Percentiles rank a stretch among this genome's conserved stretches.
Evolutionary conservation across 148 eudicot genomes (phyloP).

Genomic region (Fagopyrum esculentum): DNA sequence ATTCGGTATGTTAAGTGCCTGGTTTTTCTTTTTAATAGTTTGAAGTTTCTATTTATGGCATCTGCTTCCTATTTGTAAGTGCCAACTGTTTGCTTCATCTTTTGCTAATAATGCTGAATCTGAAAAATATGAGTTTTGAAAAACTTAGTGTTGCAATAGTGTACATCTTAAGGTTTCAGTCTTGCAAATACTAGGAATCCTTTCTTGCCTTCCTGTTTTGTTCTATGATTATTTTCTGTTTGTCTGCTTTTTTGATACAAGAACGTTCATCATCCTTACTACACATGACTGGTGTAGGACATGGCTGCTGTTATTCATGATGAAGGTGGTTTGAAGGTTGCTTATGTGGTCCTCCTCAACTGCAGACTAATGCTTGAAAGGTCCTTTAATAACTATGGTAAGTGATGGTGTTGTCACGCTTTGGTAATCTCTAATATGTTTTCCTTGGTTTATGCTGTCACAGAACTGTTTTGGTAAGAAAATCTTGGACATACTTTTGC

Average conservation of each 20-base stretch:
- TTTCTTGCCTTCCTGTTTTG: neutral
- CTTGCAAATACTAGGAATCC: neutral
- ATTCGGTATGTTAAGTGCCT: conserved; percentile 45
- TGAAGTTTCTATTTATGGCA: neutral
- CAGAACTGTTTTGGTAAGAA: neutral
- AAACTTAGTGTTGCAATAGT: neutral
- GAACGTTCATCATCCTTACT: neutral
- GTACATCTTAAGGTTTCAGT: neutral
- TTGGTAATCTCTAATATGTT: neutral
- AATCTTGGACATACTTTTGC: neutral
- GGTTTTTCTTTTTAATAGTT: neutral
- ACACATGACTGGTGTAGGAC: conserved; percentile 39
- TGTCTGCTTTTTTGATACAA: neutral
- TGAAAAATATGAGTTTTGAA: neutral
- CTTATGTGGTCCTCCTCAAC: conserved; percentile 81
- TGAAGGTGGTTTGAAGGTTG: conserved; percentile 83
- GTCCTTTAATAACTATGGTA: conserved; percentile 92
- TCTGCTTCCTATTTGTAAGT: neutral
- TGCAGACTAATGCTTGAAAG: conserved; percentile 90
- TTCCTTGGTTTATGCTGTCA: neutral
- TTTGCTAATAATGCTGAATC: neutral
- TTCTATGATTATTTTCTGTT: neutral
- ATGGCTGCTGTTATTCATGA: conserved; percentile 81
- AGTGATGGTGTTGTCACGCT: conserved; percentile 18
- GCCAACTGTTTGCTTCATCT: neutral